Conservation (phyloP, 345 rosid species). For the Trapa incisa region DNA sequence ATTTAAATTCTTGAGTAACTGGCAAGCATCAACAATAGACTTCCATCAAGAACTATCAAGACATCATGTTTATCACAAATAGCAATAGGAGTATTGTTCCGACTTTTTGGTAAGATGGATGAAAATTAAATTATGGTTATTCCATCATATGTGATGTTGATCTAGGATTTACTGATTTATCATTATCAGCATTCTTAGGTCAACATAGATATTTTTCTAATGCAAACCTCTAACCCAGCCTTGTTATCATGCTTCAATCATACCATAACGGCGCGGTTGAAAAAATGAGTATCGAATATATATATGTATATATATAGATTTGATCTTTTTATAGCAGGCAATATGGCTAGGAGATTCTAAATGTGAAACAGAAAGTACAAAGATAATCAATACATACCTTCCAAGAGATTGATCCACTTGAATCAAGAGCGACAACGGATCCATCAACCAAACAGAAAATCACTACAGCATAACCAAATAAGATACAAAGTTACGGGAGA, state of each 20-base stretch:
- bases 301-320: not conserved
- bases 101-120: not conserved
- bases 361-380: not conserved
- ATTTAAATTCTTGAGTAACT: too few relatives aligned
- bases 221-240: not conserved
- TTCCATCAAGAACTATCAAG: not conserved
- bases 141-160: not conserved
- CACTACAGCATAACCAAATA: conserved; percentile 29
- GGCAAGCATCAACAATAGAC: too few relatives aligned
- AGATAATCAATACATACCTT: conserved; percentile 28
- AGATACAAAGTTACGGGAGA: not conserved
- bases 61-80: not conserved
- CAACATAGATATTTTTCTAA: not conserved
- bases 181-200: not conserved
- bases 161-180: not conserved
- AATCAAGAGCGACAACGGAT: conserved; percentile 40
- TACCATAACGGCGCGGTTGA: not conserved
- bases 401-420: conserved; percentile 60
- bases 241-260: not conserved
- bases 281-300: not conserved
- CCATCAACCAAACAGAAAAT: conserved; percentile 95
- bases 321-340: not conserved
- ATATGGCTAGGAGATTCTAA: not conserved
- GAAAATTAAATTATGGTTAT: not conserved
- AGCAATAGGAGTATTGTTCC: not conserved